Percentiles rank a stretch among this genome's conserved stretches.
Conservation (phyloP, 768 basidiomycete genomes). For the Phaffia australis region DNA sequence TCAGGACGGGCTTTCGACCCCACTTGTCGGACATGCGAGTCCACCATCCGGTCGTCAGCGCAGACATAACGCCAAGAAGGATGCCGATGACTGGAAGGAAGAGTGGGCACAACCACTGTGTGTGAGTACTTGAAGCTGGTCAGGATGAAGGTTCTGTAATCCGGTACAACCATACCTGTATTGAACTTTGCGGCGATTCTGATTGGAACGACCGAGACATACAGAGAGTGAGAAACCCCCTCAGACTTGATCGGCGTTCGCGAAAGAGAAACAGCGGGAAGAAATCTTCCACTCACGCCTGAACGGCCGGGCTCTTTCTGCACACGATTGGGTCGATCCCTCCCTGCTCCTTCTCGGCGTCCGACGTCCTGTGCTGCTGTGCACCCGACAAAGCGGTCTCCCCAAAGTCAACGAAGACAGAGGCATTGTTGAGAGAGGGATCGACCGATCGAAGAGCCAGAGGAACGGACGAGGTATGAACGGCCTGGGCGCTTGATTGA, state of each 20-base stretch:
- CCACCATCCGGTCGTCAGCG: conserved; percentile 79
- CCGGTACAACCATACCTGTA: background rate
- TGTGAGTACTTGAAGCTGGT: too few relatives aligned
- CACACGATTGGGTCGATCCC: conserved; percentile 21
- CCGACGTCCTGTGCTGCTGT: too few relatives aligned
- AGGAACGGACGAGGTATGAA: too few relatives aligned
- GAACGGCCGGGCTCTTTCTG: conserved; percentile 17
- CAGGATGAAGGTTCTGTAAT: too few relatives aligned
- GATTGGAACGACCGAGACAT: background rate
- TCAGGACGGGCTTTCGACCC: conserved; percentile 66
- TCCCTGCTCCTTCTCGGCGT: too few relatives aligned
- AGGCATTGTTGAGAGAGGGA: too few relatives aligned
- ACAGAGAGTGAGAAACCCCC: too few relatives aligned
- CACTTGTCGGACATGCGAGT: conserved; percentile 62
- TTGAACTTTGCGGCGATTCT: conserved; percentile 18
- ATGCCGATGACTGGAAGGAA: conserved; percentile 53
- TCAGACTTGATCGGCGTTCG: too few relatives aligned
- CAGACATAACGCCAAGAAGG: conserved; percentile 64
- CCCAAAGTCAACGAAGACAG: too few relatives aligned
- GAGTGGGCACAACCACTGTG: background rate
- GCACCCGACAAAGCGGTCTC: background rate
- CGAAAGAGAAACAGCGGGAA: too few relatives aligned
- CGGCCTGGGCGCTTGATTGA: background rate
- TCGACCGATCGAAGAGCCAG: too few relatives aligned
- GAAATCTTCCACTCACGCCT: background rate